Evolutionary conservation across 257 asterid species (phyloP), one percentile per base, ranked within the genome.

Genomic region (Nicotiana tomentosiformis): DNA sequence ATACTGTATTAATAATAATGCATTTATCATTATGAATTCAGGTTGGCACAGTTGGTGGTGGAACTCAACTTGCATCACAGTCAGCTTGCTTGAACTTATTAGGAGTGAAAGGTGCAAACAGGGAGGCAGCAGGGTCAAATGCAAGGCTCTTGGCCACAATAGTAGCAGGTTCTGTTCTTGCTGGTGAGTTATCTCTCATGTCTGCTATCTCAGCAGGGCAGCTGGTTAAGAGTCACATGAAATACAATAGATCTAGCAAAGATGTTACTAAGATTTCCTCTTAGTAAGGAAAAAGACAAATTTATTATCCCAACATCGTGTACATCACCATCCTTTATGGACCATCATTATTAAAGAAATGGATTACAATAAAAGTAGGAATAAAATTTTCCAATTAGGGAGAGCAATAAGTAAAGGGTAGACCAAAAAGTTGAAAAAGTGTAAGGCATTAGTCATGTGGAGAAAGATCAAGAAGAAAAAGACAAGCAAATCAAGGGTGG

Each of bases 21-120:
- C 16, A 23, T 61, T 61, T 61, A 26, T 61, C 15, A 10, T 11
- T 5, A 14, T 80, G 77, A 67, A 81, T 67, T 20, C 86, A 89
- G 92, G 92, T 89, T 76, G 92, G 92, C 6, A 89, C 92, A 5
- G 92, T 89, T 5, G 92, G 92, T 76, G 92, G 92, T 53, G 92
- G 92, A 23, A 89, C 92, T 83, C 92, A 89, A 77, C 89, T 89
- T 30, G 88, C 90, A 61, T 88, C 92, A 30, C 91, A 89, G 56
- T 86, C 92, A 17, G 92, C 92, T 33, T 89, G 91, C 89, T 61
- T 89, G 83, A 89, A 85, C 86, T 78, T 89, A 83, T 86, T 89
- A 17, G 92, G 92, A 58, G 92, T 89, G 70, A 89, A 88, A 77
- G 92, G 92, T 46, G 90, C 92, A 58, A 88, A 81, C 77, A 84